Percentiles rank a stretch among this genome's conserved stretches.
Evolutionary conservation across 2,329 filamentous ascomycete species (phyloP).

Genomic region (Bipolaris victoriae): DNA sequence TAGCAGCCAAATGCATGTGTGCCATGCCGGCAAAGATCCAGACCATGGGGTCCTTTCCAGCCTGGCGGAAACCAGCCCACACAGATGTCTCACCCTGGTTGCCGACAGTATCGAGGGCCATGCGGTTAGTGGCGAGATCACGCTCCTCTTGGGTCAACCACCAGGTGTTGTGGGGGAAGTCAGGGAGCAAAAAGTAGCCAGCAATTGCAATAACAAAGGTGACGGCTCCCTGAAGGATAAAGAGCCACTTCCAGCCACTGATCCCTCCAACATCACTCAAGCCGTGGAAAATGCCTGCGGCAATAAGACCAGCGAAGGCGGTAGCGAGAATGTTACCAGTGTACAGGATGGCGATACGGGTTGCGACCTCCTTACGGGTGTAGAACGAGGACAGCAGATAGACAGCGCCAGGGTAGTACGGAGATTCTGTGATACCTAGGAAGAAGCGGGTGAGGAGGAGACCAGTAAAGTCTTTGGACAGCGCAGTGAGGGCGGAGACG

Average conservation of each 20-base stretch:
- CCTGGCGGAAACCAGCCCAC: slow-evolving; percentile 59
- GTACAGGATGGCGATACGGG: slow-evolving; percentile 59
- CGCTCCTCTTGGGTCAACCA: slow-evolving; percentile 57
- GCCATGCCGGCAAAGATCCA: slow-evolving; percentile 48
- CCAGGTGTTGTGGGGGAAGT: slow-evolving; percentile 47
- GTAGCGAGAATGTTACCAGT: slow-evolving; percentile 52
- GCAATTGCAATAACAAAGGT: slow-evolving; percentile 44
- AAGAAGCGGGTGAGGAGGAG: slow-evolving; percentile 55
- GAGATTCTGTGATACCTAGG: slow-evolving; percentile 52
- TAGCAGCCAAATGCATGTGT: slow-evolving; percentile 38
- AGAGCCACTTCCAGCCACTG: slow-evolving; percentile 38
- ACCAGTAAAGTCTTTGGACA: slow-evolving; percentile 52
- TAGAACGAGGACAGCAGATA: slow-evolving; percentile 49
- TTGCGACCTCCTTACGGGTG: slow-evolving; percentile 47
- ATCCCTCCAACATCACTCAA: slow-evolving; percentile 31
- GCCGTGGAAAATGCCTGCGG: slow-evolving; percentile 44
- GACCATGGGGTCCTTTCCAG: slow-evolving; percentile 57
- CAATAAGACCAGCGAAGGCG: slow-evolving; percentile 53
- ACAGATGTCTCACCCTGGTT: slow-evolving; percentile 54
- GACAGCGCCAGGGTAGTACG: slow-evolving; percentile 46
- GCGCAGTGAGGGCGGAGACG: slow-evolving; percentile 52
- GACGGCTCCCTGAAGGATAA: slow-evolving; percentile 39
- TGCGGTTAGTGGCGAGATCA: slow-evolving; percentile 42
- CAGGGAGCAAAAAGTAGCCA: slow-evolving; percentile 52
- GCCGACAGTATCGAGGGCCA: slow-evolving; percentile 58